Conservation (phyloP, 2,329 filamentous ascomycete genomes). For the Stagonosporopsis vannaccii region DNA sequence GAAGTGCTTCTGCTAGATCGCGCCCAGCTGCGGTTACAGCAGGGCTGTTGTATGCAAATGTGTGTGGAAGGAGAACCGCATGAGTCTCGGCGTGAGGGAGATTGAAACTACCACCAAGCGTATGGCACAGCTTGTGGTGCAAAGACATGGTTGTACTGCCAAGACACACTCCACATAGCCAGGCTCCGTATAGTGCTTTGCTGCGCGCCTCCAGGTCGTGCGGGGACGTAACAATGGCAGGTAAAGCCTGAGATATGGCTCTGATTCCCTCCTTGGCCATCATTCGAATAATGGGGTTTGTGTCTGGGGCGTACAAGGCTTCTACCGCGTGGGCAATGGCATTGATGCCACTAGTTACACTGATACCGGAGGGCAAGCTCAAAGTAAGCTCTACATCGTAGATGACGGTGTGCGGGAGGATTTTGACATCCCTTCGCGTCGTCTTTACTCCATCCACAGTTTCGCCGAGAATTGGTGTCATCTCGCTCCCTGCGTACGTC, state of each 20-base stretch:
- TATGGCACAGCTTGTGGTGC: slow-evolving; percentile 73
- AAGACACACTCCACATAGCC: slow-evolving; percentile 68
- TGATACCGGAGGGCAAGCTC: slow-evolving; percentile 62
- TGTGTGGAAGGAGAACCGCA: slow-evolving; percentile 68
- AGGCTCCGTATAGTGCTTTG: slow-evolving; percentile 67
- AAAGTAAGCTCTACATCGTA: slow-evolving; percentile 71
- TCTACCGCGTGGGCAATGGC: slow-evolving; percentile 70
- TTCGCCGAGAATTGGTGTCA: slow-evolving; percentile 71
- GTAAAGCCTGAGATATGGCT: neutral
- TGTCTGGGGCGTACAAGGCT: slow-evolving; percentile 67
- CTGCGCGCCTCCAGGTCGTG: slow-evolving; percentile 54
- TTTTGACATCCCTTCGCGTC: slow-evolving; percentile 64
- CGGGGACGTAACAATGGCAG: neutral
- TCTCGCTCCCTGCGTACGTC: slow-evolving; percentile 57
- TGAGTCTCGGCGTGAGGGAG: slow-evolving; percentile 72
- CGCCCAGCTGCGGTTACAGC: neutral
- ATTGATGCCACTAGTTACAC: slow-evolving; percentile 68
- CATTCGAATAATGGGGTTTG: slow-evolving; percentile 63
- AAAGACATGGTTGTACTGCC: slow-evolving; percentile 68
- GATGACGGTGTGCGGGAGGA: slow-evolving; percentile 67
- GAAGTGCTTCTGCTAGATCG: neutral
- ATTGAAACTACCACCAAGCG: slow-evolving; percentile 68
- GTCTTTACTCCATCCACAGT: slow-evolving; percentile 66
- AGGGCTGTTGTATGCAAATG: slow-evolving; percentile 65
- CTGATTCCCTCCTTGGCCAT: slow-evolving; percentile 8